Evolutionary conservation across 306 rosid genomes (phyloP).

Genomic region (Mimosa pudica): DNA sequence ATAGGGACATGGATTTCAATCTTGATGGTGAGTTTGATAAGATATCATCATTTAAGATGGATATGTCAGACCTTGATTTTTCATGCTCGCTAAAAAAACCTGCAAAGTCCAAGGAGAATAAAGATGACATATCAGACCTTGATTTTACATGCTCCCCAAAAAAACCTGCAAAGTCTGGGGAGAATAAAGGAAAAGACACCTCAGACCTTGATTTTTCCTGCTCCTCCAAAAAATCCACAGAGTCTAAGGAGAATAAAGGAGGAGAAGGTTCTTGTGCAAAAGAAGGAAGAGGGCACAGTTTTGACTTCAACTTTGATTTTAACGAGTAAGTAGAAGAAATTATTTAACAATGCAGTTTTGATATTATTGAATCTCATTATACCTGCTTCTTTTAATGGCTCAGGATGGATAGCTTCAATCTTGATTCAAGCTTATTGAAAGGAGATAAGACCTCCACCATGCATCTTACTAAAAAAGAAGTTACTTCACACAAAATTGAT

Average conservation of each 20-base stretch:
- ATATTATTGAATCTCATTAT: constrained; percentile 22
- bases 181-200: constrained; percentile 55
- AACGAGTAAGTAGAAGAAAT: constrained; percentile 63
- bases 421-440: constrained; percentile 50
- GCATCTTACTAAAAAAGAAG: constrained; percentile 45
- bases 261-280: constrained; percentile 61
- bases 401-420: constrained; percentile 72
- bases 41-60: constrained; percentile 81
- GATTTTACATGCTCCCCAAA: constrained; percentile 66
- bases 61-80: constrained; percentile 87
- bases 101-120: constrained; percentile 44
- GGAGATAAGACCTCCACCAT: constrained; percentile 46
- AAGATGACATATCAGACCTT: constrained; percentile 71
- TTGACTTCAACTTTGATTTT: constrained; percentile 78
- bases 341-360: constrained; percentile 15
- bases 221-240: constrained; percentile 51
- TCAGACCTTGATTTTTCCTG: constrained; percentile 76
- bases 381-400: constrained; percentile 23
- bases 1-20: constrained; percentile 83
- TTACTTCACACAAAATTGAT: constrained; percentile 47
- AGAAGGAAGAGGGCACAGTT: constrained; percentile 52
- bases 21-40: constrained; percentile 79
- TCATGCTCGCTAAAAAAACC: constrained; percentile 58
- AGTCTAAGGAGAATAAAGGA: constrained; percentile 51
- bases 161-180: constrained; percentile 51